Percentiles rank a stretch among this genome's conserved stretches.
Evolutionary conservation across 306 rosid genomes (phyloP).

Genomic region (Trifolium fragiferum): DNA sequence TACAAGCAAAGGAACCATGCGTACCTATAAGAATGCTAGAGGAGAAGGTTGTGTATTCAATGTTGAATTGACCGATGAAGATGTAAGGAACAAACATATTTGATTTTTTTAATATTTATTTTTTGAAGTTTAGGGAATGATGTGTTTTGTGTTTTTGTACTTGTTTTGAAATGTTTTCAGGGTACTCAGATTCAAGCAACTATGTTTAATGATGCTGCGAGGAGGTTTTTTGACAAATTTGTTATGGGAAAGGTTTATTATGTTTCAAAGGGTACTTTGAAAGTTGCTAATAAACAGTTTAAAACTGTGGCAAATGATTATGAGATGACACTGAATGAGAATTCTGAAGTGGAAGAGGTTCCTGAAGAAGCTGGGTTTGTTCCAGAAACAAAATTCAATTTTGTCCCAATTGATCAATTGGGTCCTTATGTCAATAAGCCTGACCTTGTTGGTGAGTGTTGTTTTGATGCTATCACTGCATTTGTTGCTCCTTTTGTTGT

Average conservation of each 20-base stretch:
- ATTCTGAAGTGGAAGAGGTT: slow-evolving; percentile 92
- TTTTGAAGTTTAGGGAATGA: background rate
- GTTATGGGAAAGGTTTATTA: slow-evolving; percentile 84
- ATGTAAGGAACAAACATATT: slow-evolving; percentile 54
- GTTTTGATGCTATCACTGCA: background rate
- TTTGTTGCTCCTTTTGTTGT: no score
- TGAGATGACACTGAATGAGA: slow-evolving; percentile 87
- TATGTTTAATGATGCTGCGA: slow-evolving; percentile 94
- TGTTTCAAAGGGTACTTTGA: slow-evolving; percentile 80
- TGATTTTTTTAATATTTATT: background rate
- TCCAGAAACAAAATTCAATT: slow-evolving; percentile 76
- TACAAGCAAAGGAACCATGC: slow-evolving; percentile 84
- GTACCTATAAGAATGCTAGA: slow-evolving; percentile 78
- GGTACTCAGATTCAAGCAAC: slow-evolving; percentile 99
- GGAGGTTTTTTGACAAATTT: slow-evolving; percentile 81
- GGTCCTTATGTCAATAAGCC: slow-evolving; percentile 78
- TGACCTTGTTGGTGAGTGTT: slow-evolving; percentile 81
- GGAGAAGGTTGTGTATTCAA: slow-evolving; percentile 99
- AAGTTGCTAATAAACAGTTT: slow-evolving; percentile 88
- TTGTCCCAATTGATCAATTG: slow-evolving; percentile 80
- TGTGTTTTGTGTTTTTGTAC: background rate
- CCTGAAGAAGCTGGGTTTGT: slow-evolving; percentile 68
- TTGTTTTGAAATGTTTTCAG: slow-evolving; percentile 46
- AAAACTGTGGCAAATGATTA: slow-evolving; percentile 90
- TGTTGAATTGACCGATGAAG: slow-evolving; percentile 92